These are phyloP conservation scores for Inonotus hispidus DNA, from an alignment of 1,284 basidiomycete species.

Conservation along the genomic window DNA sequence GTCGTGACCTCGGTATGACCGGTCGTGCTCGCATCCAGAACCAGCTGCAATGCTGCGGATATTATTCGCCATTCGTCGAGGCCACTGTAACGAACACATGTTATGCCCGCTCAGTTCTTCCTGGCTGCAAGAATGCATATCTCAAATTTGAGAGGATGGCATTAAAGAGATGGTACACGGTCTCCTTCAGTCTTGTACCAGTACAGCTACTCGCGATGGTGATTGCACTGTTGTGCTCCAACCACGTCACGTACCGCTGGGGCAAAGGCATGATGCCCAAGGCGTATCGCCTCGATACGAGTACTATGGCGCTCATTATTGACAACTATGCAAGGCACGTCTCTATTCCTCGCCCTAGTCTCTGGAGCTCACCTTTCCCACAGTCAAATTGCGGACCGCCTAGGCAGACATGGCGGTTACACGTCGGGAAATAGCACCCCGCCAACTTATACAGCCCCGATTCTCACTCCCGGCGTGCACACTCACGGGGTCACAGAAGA, in stretches of 20 bases:
- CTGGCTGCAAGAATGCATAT: conserved; percentile 59
- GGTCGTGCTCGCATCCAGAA: conserved; percentile 61
- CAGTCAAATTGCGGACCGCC: conserved; percentile 48
- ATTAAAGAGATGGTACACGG: conserved; percentile 51
- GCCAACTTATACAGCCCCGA: neutral
- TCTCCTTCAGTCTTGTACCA: conserved; percentile 52
- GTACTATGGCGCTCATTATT: conserved; percentile 67
- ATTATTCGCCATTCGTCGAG: conserved; percentile 64
- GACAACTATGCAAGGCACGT: conserved; percentile 60
- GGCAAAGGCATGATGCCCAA: conserved; percentile 76
- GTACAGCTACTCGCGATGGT: conserved; percentile 52
- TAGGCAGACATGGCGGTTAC: conserved; percentile 28
- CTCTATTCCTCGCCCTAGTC: neutral
- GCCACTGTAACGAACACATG: conserved; percentile 60
- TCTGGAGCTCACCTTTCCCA: conserved; percentile 23
- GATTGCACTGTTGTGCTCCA: conserved; percentile 54
- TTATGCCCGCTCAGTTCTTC: conserved; percentile 54
- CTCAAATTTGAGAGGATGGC: conserved; percentile 47
- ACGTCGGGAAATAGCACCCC: neutral
- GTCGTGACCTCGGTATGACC: conserved; percentile 42
- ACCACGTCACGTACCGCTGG: conserved; percentile 72
- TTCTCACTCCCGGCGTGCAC: neutral
- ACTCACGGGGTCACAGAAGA: conserved; percentile 5
- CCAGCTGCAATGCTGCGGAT: conserved; percentile 62
- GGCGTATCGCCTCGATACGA: conserved; percentile 59